Percentiles rank a stretch among this genome's conserved stretches.
phyloP scores from a whole-genome alignment of 78 protist genomes.

The slime mould (Dictyostelium discoideum) region dicty_2.7 NC_007088.5:4525501-4526000 shows the following conservation, averaged over 20 bases:
- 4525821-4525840: conserved; percentile 28
- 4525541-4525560: not conserved
- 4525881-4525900: conserved; percentile 43
- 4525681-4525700: conserved; percentile 72
- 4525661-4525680: conserved; percentile 61
- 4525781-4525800: not conserved
- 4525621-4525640: conserved; percentile 44
- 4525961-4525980: conserved; percentile 32
- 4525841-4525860: conserved; percentile 39
- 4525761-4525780: conserved; percentile 12
- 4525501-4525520: not conserved
- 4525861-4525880: conserved; percentile 52
- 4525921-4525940: conserved; percentile 47
- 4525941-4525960: conserved; percentile 67
- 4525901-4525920: conserved; percentile 50
- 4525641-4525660: conserved; percentile 20
- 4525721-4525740: conserved; percentile 52
- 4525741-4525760: conserved; percentile 7
- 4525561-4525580: not conserved
- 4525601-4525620: conserved; percentile 71
- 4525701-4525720: conserved; percentile 35
- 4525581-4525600: conserved; percentile 72
- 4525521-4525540: not conserved
- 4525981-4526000: conserved; percentile 15
- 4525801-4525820: not conserved